A percentile compares a stretch with the other conserved stretches of the same genome.
Evolutionary conservation across 23 red algal genomes (phyloP).

Genomic region (Chondrus crispus): DNA sequence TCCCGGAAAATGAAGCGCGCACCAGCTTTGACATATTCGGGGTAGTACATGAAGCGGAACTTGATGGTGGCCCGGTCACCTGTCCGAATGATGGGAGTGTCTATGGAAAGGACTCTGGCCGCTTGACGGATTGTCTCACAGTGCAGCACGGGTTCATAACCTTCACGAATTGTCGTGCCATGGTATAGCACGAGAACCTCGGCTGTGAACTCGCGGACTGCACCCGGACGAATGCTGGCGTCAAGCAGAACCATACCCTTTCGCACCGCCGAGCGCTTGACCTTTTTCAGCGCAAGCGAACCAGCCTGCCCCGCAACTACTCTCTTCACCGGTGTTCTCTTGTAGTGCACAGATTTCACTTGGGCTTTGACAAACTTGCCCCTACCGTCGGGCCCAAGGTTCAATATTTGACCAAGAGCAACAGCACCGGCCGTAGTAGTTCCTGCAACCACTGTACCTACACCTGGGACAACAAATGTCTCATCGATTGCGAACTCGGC

Average conservation of each 20-base stretch:
- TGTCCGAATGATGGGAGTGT: conserved; percentile 84
- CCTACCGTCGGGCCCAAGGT: conserved; percentile 86
- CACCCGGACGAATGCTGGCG: conserved; percentile 47
- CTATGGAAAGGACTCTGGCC: conserved; percentile 86
- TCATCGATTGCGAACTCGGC: conserved; percentile 98
- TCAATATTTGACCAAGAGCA: conserved; percentile 65
- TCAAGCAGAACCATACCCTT: conserved; percentile 98
- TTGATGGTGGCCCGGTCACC: conserved; percentile 89
- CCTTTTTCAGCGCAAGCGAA: conserved; percentile 93
- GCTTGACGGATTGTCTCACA: conserved; percentile 95
- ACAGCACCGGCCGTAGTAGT: conserved; percentile 70
- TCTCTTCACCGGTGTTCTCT: conserved; percentile 82
- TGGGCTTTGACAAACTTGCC: conserved; percentile 81
- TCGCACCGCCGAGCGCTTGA: conserved; percentile 85
- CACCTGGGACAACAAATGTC: conserved; percentile 88
- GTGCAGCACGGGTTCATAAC: conserved; percentile 93
- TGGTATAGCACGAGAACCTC: conserved; percentile 94
- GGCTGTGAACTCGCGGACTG: conserved; percentile 84
- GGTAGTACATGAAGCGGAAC: conserved; percentile 96
- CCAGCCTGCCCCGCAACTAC: conserved; percentile 94
- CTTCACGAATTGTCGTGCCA: conserved; percentile 79
- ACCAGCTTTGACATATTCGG: conserved; percentile 87
- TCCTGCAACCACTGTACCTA: conserved; percentile 95
- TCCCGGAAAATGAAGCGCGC: conserved; percentile 97
- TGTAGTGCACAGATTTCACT: conserved; percentile 96